Percentiles rank a stretch among this genome's conserved stretches.
Conservation (phyloP, 257 asterid species). For the Solanum lignicaule region DNA sequence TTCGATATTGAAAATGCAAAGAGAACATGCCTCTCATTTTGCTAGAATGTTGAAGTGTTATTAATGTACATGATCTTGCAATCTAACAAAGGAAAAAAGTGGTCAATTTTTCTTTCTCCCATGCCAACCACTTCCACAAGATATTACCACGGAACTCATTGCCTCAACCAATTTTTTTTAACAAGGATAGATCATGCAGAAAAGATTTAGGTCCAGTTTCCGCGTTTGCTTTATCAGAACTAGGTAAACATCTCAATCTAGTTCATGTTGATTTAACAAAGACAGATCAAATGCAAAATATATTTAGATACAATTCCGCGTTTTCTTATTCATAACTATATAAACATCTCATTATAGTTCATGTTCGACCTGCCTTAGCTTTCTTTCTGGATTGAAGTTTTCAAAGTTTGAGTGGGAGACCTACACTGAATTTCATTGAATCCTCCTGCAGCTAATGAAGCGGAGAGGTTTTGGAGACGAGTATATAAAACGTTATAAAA, state of each 20-base stretch:
- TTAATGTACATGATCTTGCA: background rate
- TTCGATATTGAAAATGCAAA: background rate
- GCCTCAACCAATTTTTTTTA: background rate
- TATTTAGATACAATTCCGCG: background rate
- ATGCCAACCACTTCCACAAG: background rate
- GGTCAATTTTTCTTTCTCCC: background rate
- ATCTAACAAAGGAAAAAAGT: background rate
- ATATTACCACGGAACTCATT: background rate
- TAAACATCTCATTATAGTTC: background rate
- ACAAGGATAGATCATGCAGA: background rate
- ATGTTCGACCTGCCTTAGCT: background rate
- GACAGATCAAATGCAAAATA: background rate
- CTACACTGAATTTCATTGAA: background rate
- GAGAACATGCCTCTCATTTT: background rate
- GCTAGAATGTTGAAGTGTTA: background rate
- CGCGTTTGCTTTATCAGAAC: background rate
- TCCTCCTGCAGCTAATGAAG: conserved; percentile 74
- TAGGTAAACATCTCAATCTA: background rate
- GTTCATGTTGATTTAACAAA: background rate
- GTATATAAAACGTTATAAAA: conserved; percentile 84
- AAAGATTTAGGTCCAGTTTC: background rate
- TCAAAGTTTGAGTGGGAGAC: background rate
- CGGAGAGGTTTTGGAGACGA: conserved; percentile 92
- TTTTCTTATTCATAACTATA: background rate
- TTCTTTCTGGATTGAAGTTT: background rate